Evolutionary conservation across 2,329 filamentous ascomycete species (phyloP), one percentile per base, ranked within the genome.

Genomic region (Aspergillus eucalypticola): DNA sequence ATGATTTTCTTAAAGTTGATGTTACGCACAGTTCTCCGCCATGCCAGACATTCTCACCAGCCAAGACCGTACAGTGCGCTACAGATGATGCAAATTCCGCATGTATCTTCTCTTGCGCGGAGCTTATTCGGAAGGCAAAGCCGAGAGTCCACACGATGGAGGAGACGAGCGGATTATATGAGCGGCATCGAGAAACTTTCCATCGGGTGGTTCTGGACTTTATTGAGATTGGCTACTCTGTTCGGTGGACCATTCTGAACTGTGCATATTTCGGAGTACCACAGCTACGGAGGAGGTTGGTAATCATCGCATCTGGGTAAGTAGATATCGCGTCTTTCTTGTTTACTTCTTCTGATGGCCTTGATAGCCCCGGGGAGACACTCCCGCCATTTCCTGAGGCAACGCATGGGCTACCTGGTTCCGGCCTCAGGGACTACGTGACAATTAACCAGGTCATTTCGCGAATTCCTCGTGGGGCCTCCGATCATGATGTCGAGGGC

Each of bases 71-170:
- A 0, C 65, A 74, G 0, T 67, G 84, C 0, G 78, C 78, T 6
- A 81, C 87, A 21, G 88, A 92, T 49, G 88, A 90, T 1, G 80
- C 76, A 0, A 95, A 96, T 65, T 86, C 85, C 0, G 86, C 86
- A 1, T 77, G 82, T 0, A 74, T 83, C 0, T 82, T 83, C 46
- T 76, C 76, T 0, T 71, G 82, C 0, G 75, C 79, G 1, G 73
- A 82, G 3, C 73, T 92, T 0, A 75, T 94, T 0, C 74, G 82
- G 5, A 82, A 83, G 38, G 72, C 83, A 0, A 83, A 81, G 0
- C 91, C 92, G 0, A 82, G 91, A 0, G 70, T 95, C 0, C 83
- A 91, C 1, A 96, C 91, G 0, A 77, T 96, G 0, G 92, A 96
- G 67, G 89, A 96, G 69, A 93, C 91, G 0, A 87, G 86, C 55